Evolutionary conservation across 306 rosid genomes (phyloP), one percentile per base, ranked within the genome.

Genomic region (Castanea crenata): DNA sequence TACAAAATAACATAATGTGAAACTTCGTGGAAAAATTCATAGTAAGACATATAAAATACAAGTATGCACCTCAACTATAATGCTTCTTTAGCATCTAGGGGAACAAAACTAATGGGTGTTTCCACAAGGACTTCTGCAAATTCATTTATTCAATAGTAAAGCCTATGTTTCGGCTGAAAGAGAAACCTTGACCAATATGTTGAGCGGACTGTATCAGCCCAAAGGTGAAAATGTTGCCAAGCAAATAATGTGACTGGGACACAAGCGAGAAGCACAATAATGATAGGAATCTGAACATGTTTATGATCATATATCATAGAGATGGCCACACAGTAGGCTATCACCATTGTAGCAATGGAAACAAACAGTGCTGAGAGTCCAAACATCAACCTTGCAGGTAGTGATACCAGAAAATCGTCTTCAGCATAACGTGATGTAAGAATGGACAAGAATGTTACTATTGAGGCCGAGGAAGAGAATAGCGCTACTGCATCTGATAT

Each of bases 401-500:
- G 34, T 11, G 90, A 82, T 25, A 2, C 80, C 25, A 73, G 81
- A 57, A 90, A 90, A 16, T 90, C 90, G 0, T 74, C 51, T 52
- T 88, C 91, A 0, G 89, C 86, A 18, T 88, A 90, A 16, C 92
- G 79, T 0, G 94, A 86, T 0, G 85, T 88, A 20, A 90, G 88
- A 71, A 86, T 81, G 23, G 87, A 88, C 77, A 88, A 68, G 70
- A 90, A 90, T 58, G 87, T 82, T 0, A 91, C 52, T 5, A 76
- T 76, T 34, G 93, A 81, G 1, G 88, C 78, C 1, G 86, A 59
- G 0, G 96, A 87, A 14, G 90, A 71, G 71, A 89, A 70, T 12
- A 89, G 25, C 6, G 96, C 90, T 32, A 69, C 4, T 1, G 88
- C 79, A 32, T 91, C 79, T 0, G 90, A 75, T 54, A 86, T n/a